Base-by-base conservation (phyloP, 495 filamentous ascomycete species). In the Pseudevernia furfuracea region DNA sequence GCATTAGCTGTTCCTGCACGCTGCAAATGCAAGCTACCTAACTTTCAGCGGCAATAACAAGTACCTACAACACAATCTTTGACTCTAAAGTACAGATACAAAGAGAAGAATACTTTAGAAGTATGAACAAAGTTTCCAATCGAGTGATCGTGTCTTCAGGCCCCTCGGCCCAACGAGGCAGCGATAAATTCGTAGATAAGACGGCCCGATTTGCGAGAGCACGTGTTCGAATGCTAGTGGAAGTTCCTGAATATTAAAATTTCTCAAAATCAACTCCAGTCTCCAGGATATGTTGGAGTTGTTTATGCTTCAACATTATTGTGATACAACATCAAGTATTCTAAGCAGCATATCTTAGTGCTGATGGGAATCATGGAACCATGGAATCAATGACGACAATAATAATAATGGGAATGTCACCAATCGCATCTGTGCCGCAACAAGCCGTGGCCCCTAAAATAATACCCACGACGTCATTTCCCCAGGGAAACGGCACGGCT, bases 1-100 rank as follows among this genome's bases (percentile, higher is more conserved):
- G 49, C 49, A 53, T 53, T 53, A 53, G 49, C 19, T 32, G 32
- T 53, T 19, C 49, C 28, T 53, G 48, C 48, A 52, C 30, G 48
- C 44, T 15, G 30, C 12, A n/a, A n/a, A n/a, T 53, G 49, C 49
- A 53, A 53, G 49, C 46, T 19, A 53, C 15, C 23, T 9, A 12
- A n/a, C 12, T 49, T 28, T 28, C 12, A 25, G 1, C 10, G n/a
- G 44, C 44, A n/a, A 25, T 25, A 23, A 25, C 1, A 25, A 1
- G 1, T 48, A 43, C 3, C 41, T 43, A 6, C 14, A 19, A 4
- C 4, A 9, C 41, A 43, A 43, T 21, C 4, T 17, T 0, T 7
- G 3, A 19, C 15, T 43, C 2, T 43, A 43, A 4, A 21, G 41
- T 9, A 7, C 2, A 17, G n/a, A n/a, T n/a, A n/a, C n/a, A n/a